Evolutionary conservation across 139 green algal species (phyloP), one percentile per base, ranked within the genome.

Genomic region (Micractinium conductrix): DNA sequence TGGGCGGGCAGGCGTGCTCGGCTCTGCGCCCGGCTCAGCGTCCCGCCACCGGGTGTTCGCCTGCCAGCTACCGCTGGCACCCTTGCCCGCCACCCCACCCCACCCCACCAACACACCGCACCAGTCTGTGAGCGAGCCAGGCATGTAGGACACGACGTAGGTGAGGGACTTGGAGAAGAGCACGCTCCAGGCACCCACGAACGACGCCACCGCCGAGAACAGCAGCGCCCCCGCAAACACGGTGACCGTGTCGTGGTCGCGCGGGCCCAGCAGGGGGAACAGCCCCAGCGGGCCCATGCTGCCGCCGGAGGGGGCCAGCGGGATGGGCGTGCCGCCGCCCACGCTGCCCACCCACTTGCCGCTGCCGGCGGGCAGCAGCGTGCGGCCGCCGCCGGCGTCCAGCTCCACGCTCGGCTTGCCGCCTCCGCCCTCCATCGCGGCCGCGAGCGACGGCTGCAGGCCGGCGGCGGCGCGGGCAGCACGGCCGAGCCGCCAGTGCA

Each of bases 91-190:
- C n/a, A n/a, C n/a, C n/a, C n/a, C n/a, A n/a, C n/a, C 60, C 60
- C 26, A 28, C 60, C 26, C 26, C 60, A 38, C 60, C 63, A 71
- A 12, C 63, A 26, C 4, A 6, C 30, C 19, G 38, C 55, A 81
- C 75, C 87, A 91, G 42, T 92, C 87, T 22, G 44, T 38, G 14
- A 91, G 53, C 21, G 89, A 76, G 63, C 71, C 44, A 35, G 89
- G 84, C 74, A 87, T 68, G 28, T 78, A 86, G 28, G 78, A 65
- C 48, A 89, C 79, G 14, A 92, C 83, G 84, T 92, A 92, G 28
- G 89, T 92, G 12, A 92, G 73, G 70, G 68, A 85, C 62, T 92
- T 92, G 79, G 63, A 84, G 60, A 92, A 92, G 16, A 92, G 80
- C 67, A 92, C 89, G 68, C 79, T 88, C 87, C 87, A 92, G 24